phyloP scores from a whole-genome alignment of 2,329 filamentous ascomycete species.

The Neopestalotiopsis sp. region DNA sequence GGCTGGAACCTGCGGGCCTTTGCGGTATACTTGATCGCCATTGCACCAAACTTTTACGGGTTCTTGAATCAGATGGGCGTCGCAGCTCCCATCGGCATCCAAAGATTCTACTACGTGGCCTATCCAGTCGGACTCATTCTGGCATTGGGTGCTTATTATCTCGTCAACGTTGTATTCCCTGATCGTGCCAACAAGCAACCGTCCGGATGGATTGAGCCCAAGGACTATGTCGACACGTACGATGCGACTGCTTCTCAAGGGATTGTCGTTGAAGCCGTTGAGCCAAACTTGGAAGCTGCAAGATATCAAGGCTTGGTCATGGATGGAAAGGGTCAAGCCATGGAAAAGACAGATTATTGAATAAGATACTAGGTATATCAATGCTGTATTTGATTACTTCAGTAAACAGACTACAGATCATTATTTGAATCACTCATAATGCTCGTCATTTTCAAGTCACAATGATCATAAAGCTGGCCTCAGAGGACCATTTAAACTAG shows the following conservation, averaged over 20 bases:
- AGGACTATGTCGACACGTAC: conserved; percentile 38
- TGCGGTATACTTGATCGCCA: conserved; percentile 35
- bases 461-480: too few relatives aligned
- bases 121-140: conserved; percentile 59
- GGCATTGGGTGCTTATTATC: conserved; percentile 33
- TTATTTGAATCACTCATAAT: too few relatives aligned
- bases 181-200: conserved; percentile 22
- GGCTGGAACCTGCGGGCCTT: conserved; percentile 42
- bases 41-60: conserved; percentile 46
- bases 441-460: too few relatives aligned
- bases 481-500: background rate
- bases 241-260: conserved; percentile 14
- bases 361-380: too few relatives aligned
- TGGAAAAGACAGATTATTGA: background rate
- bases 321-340: background rate
- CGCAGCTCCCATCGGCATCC: conserved; percentile 35
- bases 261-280: background rate
- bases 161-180: conserved; percentile 23
- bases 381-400: too few relatives aligned
- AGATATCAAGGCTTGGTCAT: background rate
- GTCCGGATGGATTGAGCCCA: conserved; percentile 38
- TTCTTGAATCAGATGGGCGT: conserved; percentile 48
- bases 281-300: background rate
- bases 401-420: too few relatives aligned
- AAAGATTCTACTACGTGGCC: conserved; percentile 60